Base-by-base conservation (phyloP, 352 stramenopile species). In the Lagenidium giganteum region DNA sequence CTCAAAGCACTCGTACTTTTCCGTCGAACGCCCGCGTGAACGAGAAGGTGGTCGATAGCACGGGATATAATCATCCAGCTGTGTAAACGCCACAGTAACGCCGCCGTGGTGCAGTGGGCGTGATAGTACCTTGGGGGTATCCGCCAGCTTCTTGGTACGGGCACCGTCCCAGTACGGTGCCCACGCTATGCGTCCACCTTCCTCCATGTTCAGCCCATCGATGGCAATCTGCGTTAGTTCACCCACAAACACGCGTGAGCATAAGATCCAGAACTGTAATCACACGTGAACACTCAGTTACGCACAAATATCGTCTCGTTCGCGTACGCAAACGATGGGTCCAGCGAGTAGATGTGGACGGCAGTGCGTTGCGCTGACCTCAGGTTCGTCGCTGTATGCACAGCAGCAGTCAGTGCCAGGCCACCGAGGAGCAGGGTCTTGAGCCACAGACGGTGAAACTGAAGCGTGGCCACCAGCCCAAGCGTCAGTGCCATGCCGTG, bases 291-390 rank as follows among this genome's bases (percentile, higher is more conserved):
- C 27, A 32, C 14, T 32, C 27, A 32, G 27, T 14, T 14, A 57
- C 80, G 48, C 64, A 93, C 80, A 37, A 90, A 87, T 36, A 90
- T 89, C 37, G 51, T 76, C 45, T 93, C 80, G 57, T 93, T 93
- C 16, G 66, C 76, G 22, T 88, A 90, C 27, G 80, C 80, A 41
- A 90, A 87, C 5, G 48, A 64, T 32, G 80, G 80, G 47, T 93
- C 80, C 13, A 93, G 57, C 8, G 79, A 70, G 23, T 64, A 59
- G 28, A 93, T 85, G 51, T 80, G 55, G 29, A 91, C 64, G 23
- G 73, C 60, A 13, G 60, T 57, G 53, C 56, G 73, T 27, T 79
- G 62, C 26, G 81, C 61, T n/a, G 64, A 52, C 26, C 74, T 61
- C 24, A 78, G 18, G 44, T 87, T 57, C 9, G 61, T 64, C 17